Evolutionary conservation across 129 eudicot species (phyloP).

Genomic region (Gnaphalium uliginosum): DNA sequence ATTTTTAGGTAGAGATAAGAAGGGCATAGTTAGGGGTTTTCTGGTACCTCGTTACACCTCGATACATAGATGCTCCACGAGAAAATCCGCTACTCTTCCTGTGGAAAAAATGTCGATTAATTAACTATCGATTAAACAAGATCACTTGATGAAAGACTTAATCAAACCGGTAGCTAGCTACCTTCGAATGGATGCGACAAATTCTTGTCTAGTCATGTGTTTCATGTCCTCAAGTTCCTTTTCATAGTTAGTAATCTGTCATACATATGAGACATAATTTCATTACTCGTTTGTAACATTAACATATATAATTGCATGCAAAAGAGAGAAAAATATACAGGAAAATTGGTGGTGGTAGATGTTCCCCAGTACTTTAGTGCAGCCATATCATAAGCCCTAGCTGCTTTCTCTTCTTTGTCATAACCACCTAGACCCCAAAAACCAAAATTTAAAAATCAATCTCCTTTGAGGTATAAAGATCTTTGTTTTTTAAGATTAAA

Average conservation of each 20-base stretch:
- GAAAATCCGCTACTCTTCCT: constrained; percentile 99
- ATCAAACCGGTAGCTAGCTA: not conserved
- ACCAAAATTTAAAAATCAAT: not conserved
- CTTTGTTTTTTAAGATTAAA: not conserved
- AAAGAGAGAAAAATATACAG: constrained; percentile 40
- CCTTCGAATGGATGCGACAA: constrained; percentile 96
- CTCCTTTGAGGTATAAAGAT: not conserved
- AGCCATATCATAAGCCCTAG: constrained; percentile 97
- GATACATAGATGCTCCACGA: constrained; percentile 97
- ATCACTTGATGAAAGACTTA: too few species aligned
- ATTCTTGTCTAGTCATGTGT: constrained; percentile 97
- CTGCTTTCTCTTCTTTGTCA: constrained; percentile 99
- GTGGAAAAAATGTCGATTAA: not conserved
- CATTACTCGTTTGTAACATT: not conserved
- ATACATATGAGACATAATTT: not conserved
- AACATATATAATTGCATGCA: constrained; percentile 2
- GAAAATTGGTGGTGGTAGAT: constrained; percentile 96
- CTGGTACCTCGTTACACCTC: constrained; percentile 92
- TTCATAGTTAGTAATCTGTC: constrained; percentile 89
- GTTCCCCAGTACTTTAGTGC: constrained; percentile 99
- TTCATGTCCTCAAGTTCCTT: constrained; percentile 97
- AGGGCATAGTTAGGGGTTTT: constrained; percentile 25
- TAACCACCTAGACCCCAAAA: constrained; percentile 68
- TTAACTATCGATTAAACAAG: not conserved
- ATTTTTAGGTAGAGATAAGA: not conserved